Evolutionary conservation across 805 yeast species (phyloP), one percentile per base, ranked within the genome.

Genomic region (Ogataea corticis): DNA sequence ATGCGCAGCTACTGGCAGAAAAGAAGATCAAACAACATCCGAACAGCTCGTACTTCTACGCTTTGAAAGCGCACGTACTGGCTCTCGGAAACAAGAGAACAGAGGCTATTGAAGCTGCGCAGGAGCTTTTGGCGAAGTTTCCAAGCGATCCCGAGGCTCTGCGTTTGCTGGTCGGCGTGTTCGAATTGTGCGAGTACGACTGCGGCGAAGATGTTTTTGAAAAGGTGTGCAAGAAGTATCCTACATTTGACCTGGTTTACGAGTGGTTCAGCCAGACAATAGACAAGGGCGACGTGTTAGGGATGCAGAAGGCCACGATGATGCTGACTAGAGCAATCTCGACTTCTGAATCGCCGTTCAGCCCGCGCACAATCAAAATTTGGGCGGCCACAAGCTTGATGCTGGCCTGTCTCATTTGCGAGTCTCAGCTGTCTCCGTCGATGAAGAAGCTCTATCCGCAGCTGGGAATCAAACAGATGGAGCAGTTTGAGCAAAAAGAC

Each of bases 251-350:
- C 9, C 59, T 78, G 27, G 64, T 78, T 6, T 63, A 70, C 35
- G 69, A 68, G 28, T 87, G 92, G 90, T 82, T 82, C 58, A 71
- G 71, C 32, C 65, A 72, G 33, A 69, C 83, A 23, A 57, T 83
- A 23, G 71, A 70, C 6, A 65, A 65, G 31, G 69, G 67, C 30
- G 80, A 85, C 59, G 60, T 71, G 18, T 64, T 72, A 37, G 75
- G 78, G 13, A 63, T 83, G 61, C 85, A 82, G 43, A 79, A 79
- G 52, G 70, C 82, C 0, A 64, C 82, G 2, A 72, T 79, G 63
- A 67, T 69, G 46, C 62, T 66, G 46, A 72, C 66, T 48, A 69
- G 66, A 41, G 55, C 65, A 2, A 45, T 53, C 18, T 53, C 64
- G 12, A 43, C 57, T 3, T 38, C 47, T 3, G 33, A 38, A n/a